phyloP scores from a whole-genome alignment of 2,329 filamentous ascomycete genomes.

The Exophiala sp. region DNA sequence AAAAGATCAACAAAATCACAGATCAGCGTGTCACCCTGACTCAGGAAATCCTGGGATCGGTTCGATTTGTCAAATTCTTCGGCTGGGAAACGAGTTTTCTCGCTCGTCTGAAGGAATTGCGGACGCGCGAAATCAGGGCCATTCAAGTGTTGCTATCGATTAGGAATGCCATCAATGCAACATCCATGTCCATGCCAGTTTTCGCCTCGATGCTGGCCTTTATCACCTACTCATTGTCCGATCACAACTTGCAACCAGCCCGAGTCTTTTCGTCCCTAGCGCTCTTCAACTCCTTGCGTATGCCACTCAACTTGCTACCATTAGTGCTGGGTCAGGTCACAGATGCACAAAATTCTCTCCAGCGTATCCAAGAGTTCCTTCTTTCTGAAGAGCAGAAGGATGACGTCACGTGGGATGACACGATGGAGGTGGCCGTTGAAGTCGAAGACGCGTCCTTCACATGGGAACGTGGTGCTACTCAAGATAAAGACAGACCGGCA shows the following conservation, averaged over 20 bases:
- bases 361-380: conserved; percentile 83
- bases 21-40: conserved; percentile 88
- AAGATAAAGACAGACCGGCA: conserved; percentile 29
- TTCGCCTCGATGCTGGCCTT: conserved; percentile 96
- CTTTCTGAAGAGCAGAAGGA: conserved; percentile 80
- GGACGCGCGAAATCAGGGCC: conserved; percentile 72
- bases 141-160: conserved; percentile 81
- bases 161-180: conserved; percentile 77
- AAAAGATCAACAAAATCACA: conserved; percentile 85
- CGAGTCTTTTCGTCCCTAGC: conserved; percentile 85
- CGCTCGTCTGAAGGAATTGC: conserved; percentile 68
- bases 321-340: conserved; percentile 84
- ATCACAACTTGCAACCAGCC: conserved; percentile 68
- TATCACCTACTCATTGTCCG: conserved; percentile 67
- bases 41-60: conserved; percentile 85
- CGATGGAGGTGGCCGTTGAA: conserved; percentile 59
- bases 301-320: conserved; percentile 85
- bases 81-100: conserved; percentile 92
- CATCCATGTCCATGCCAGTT: conserved; percentile 79
- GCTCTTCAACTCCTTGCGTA: conserved; percentile 84
- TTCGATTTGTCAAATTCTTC: conserved; percentile 94
- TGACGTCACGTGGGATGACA: conserved; percentile 57
- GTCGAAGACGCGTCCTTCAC: conserved; percentile 74
- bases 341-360: conserved; percentile 81
- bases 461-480: conserved; percentile 63